These are phyloP conservation scores for Eragrostis nindensis DNA, from an alignment of 176 grass and related monocot species.

Conservation along the genomic window DNA sequence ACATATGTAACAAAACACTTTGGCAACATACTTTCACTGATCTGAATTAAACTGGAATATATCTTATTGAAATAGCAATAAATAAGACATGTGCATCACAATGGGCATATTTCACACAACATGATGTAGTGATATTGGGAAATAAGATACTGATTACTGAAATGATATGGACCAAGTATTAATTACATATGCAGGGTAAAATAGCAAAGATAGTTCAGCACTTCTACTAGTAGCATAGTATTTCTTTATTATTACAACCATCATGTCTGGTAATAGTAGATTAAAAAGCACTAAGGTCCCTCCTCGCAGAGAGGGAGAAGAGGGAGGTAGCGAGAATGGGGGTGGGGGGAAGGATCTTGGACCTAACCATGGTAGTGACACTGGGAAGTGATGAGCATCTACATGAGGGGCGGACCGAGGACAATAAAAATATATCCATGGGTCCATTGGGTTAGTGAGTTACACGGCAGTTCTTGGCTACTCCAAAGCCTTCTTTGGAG, in stretches of 20 bases:
- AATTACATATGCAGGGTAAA: constrained; percentile 43
- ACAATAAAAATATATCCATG: constrained; percentile 84
- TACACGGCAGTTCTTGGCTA: constrained; percentile 48
- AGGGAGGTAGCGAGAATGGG: not conserved
- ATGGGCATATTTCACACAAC: constrained; percentile 37
- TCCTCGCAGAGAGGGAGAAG: constrained; percentile 1
- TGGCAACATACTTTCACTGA: constrained; percentile 2
- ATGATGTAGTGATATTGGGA: constrained; percentile 34
- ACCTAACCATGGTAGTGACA: constrained; percentile 90
- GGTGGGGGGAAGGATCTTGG: constrained; percentile 25
- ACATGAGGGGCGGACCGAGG: constrained; percentile 74
- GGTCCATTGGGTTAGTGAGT: constrained; percentile 56
- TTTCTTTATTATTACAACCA: constrained; percentile 93
- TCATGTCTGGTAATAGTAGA: constrained; percentile 68
- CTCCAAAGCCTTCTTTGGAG: constrained; percentile 91
- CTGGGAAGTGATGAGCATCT: constrained; percentile 58
- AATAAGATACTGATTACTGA: constrained; percentile 40
- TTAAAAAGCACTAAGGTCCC: constrained; percentile 53
- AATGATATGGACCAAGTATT: constrained; percentile 41
- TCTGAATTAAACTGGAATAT: not conserved
- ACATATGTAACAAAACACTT: constrained; percentile 14
- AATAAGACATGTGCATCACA: constrained; percentile 28
- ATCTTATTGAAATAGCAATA: not conserved
- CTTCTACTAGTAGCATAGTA: constrained; percentile 54
- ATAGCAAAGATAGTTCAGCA: constrained; percentile 51